Evolutionary conservation across 306 rosid genomes (phyloP).

Genomic region (Ormosia emarginata): DNA sequence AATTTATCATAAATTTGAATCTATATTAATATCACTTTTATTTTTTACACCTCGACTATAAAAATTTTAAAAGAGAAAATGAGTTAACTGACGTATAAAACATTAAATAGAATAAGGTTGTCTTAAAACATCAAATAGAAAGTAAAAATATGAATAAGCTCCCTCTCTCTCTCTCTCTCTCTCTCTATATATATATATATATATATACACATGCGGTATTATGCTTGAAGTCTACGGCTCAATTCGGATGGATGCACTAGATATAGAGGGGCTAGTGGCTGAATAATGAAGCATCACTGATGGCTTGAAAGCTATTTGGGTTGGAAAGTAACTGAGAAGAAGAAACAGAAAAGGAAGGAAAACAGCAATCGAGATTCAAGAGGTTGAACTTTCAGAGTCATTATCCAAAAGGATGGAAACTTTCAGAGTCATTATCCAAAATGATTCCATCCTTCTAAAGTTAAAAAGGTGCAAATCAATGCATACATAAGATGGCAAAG

Average conservation of each 20-base stretch:
- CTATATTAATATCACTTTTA: no score
- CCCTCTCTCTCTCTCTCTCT: accelerated
- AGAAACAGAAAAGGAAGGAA: neutral
- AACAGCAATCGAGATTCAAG: neutral
- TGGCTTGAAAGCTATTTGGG: neutral
- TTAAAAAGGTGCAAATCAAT: neutral
- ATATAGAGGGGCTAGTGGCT: neutral
- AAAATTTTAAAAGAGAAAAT: no score
- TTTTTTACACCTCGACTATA: no score
- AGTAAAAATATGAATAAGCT: no score
- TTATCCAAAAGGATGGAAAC: neutral
- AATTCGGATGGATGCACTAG: no score
- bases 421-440: neutral
- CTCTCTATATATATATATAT: no score
- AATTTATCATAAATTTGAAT: no score
- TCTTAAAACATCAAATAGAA: no score
- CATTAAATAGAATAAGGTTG: no score
- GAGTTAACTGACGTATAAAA: no score
- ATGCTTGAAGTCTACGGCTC: no score
- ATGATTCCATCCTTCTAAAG: neutral
- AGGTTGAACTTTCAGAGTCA: neutral
- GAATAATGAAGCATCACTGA: neutral
- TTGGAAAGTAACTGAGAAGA: neutral
- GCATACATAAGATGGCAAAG: neutral
- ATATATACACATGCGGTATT: no score